Evolutionary conservation across 345 rosid species (phyloP).

Genomic region (Pugionium dolabratum): DNA sequence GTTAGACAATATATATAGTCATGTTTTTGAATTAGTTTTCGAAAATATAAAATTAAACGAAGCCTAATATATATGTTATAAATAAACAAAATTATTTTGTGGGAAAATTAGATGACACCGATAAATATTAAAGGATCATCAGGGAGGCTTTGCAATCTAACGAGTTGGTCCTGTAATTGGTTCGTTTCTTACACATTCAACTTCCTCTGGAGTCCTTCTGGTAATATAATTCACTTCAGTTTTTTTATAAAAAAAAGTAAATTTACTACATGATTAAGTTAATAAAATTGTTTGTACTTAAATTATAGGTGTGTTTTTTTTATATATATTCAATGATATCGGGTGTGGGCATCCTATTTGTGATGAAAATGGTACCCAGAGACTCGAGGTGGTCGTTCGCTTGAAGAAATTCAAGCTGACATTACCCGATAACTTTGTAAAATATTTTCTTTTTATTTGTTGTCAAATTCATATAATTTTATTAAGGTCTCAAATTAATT

Average conservation of each 20-base stretch:
- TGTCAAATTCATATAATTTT: not conserved
- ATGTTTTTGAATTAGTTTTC: not conserved
- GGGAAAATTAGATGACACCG: constrained; percentile 61
- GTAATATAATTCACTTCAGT: constrained; percentile 13
- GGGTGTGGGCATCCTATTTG: constrained; percentile 61
- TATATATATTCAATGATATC: constrained; percentile 54
- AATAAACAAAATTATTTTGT: not conserved
- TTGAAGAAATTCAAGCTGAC: constrained; percentile 75
- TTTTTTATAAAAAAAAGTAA: not conserved
- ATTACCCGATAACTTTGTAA: constrained; percentile 30
- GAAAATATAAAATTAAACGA: not conserved
- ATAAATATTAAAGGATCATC: constrained; percentile 82
- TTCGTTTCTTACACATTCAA: constrained; percentile 66
- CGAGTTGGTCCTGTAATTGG: constrained; percentile 87
- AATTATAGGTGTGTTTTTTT: constrained; percentile 57
- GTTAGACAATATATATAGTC: not conserved
- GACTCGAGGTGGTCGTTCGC: constrained; percentile 74
- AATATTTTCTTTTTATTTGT: not conserved
- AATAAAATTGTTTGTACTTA: not conserved
- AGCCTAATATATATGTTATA: not conserved
- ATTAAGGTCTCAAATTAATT: not conserved
- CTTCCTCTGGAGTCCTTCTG: constrained; percentile 47
- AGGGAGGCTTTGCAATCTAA: constrained; percentile 78
- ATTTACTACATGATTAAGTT: constrained; percentile 1
- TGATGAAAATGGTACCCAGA: constrained; percentile 72